Percentiles rank a stretch among this genome's conserved stretches.
Conservation (phyloP, 495 filamentous ascomycete genomes). For the Hyaloscypha bicolor region DNA sequence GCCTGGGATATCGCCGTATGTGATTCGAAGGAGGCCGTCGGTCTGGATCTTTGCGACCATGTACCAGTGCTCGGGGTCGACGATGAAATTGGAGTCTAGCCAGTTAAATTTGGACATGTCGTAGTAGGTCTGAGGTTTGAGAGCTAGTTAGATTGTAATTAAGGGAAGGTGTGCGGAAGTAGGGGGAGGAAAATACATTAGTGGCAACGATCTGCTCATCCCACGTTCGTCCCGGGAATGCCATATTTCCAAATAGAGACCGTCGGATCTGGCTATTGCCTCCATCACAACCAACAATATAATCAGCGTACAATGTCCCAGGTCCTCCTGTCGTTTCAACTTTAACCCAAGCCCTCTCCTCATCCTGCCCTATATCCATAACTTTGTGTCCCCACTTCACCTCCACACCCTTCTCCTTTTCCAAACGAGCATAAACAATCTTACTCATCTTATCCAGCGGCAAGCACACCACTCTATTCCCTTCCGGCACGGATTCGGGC, state of each 20-base stretch:
- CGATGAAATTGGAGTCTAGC: conserved; percentile 58
- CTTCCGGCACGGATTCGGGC: neutral
- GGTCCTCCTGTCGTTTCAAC: conserved; percentile 46
- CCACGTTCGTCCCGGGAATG: conserved; percentile 61
- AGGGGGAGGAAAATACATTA: conserved; percentile 45
- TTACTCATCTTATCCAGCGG: neutral
- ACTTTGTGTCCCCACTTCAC: conserved; percentile 51
- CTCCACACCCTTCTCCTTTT: conserved; percentile 29
- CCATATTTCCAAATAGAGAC: conserved; percentile 53
- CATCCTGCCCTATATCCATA: conserved; percentile 50
- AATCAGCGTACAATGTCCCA: conserved; percentile 48
- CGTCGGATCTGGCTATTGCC: conserved; percentile 55
- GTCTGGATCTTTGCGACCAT: conserved; percentile 59
- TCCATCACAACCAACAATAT: conserved; percentile 59
- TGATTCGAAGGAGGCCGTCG: conserved; percentile 59
- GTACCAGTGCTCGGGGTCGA: conserved; percentile 60
- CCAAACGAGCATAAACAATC: neutral
- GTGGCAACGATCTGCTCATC: conserved; percentile 62
- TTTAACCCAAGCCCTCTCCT: conserved; percentile 49
- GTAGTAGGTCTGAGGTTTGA: conserved; percentile 30
- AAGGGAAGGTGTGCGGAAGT: no score
- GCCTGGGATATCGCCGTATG: conserved; percentile 56
- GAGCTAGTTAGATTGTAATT: neutral
- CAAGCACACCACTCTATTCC: neutral
- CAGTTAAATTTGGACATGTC: conserved; percentile 54